Conservation (phyloP, 1,139 yeast species). For the Taiozyma sp. region DNA sequence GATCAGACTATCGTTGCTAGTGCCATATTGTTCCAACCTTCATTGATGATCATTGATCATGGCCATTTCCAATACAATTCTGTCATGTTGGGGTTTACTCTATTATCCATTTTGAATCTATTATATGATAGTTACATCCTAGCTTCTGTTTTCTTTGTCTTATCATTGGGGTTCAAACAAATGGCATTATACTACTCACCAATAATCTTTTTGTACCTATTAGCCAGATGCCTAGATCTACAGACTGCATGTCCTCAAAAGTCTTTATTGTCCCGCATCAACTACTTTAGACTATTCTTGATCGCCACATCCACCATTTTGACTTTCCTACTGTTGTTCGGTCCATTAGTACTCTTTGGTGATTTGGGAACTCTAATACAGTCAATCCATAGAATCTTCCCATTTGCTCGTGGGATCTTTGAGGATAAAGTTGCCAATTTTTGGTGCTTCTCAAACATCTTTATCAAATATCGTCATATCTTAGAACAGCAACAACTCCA, state of each 20-base stretch:
- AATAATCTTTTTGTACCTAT: constrained; percentile 64
- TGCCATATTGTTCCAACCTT: constrained; percentile 74
- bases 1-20: constrained; percentile 75
- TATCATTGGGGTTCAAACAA: constrained; percentile 82
- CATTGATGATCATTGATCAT: constrained; percentile 81
- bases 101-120: constrained; percentile 62
- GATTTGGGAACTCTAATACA: constrained; percentile 36
- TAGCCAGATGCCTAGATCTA: constrained; percentile 30
- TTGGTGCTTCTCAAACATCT: constrained; percentile 86
- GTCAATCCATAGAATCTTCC: constrained; percentile 67
- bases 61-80: constrained; percentile 96
- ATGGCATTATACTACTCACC: constrained; percentile 96
- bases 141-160: constrained; percentile 77
- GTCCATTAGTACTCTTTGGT: constrained; percentile 55
- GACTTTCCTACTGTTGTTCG: constrained; percentile 46
- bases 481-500: constrained; percentile 60
- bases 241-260: constrained; percentile 9
- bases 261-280: constrained; percentile 26
- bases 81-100: constrained; percentile 85
- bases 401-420: constrained; percentile 90
- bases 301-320: constrained; percentile 59
- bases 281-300: constrained; percentile 45
- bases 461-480: constrained; percentile 59
- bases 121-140: constrained; percentile 55
- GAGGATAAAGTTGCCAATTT: constrained; percentile 97